These are phyloP conservation scores for Cantharellus anzutake DNA, from an alignment of 768 basidiomycete species.

Conservation along the genomic window DNA sequence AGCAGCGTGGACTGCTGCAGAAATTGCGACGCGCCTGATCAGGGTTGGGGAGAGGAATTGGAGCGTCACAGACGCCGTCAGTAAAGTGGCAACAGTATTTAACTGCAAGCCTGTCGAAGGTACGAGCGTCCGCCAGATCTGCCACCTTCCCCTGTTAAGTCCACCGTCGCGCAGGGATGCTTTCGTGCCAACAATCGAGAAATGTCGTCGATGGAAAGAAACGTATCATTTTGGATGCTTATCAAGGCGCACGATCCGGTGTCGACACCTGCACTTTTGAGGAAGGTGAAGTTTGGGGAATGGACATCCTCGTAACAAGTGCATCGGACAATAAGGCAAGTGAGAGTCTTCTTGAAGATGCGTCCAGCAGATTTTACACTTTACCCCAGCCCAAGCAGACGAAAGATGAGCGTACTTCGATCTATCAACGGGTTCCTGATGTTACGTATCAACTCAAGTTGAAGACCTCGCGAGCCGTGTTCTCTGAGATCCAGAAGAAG, in stretches of 20 bases:
- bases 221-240: constrained; percentile 80
- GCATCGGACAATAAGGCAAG: constrained; percentile 79
- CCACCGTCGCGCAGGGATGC: constrained; percentile 42
- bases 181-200: constrained; percentile 87
- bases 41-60: constrained; percentile 93
- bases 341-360: neutral
- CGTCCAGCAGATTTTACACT: too few relatives aligned
- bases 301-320: constrained; percentile 78
- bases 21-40: constrained; percentile 76
- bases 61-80: constrained; percentile 76
- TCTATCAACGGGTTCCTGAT: constrained; percentile 75
- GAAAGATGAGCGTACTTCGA: constrained; percentile 71
- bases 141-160: neutral
- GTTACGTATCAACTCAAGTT: constrained; percentile 93
- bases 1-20: constrained; percentile 86
- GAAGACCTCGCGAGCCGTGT: constrained; percentile 92
- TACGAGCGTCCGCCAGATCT: constrained; percentile 15
- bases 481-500: constrained; percentile 95
- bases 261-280: constrained; percentile 73
- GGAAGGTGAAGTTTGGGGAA: constrained; percentile 88
- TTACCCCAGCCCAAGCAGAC: neutral
- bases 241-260: constrained; percentile 64
- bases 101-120: constrained; percentile 92
- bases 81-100: constrained; percentile 48
- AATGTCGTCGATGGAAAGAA: constrained; percentile 95